Conservation (phyloP, 352 stramenopile genomes). For the Phytopythium aichiense region DNA sequence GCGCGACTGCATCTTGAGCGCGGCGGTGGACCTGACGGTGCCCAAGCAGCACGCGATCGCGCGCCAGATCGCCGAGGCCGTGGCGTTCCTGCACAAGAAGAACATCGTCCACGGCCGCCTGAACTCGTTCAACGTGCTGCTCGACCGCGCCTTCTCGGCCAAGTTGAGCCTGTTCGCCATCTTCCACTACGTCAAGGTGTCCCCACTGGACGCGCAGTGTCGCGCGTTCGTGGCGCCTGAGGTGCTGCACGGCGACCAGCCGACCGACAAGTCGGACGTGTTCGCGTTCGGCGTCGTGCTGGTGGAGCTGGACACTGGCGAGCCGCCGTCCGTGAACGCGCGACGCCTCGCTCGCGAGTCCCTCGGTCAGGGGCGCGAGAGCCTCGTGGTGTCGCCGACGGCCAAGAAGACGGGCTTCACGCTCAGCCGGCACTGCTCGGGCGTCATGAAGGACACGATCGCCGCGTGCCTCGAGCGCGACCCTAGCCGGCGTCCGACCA, state of each 20-base stretch:
- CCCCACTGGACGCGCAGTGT: slow-evolving; percentile 60
- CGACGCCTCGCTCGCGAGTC: slow-evolving; percentile 33
- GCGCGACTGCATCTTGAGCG: slow-evolving; percentile 48
- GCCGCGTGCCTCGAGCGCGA: slow-evolving; percentile 55
- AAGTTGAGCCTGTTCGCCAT: slow-evolving; percentile 78
- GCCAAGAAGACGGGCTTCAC: slow-evolving; percentile 47
- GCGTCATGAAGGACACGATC: slow-evolving; percentile 64
- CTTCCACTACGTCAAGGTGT: slow-evolving; percentile 76
- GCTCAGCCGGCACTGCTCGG: slow-evolving; percentile 50
- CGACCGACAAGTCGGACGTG: slow-evolving; percentile 66
- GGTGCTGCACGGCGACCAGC: slow-evolving; percentile 62
- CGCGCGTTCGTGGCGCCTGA: slow-evolving; percentile 68
- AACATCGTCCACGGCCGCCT: slow-evolving; percentile 73
- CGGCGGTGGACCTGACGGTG: slow-evolving; percentile 30
- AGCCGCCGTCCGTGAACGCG: slow-evolving; percentile 63
- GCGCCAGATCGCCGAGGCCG: slow-evolving; percentile 61
- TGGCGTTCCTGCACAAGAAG: slow-evolving; percentile 62
- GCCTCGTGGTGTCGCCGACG: slow-evolving; percentile 28
- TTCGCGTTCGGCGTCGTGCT: slow-evolving; percentile 78
- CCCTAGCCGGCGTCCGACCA: slow-evolving; percentile 42
- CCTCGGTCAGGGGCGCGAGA: slow-evolving; percentile 10
- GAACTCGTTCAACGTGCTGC: slow-evolving; percentile 73
- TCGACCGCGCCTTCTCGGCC: slow-evolving; percentile 58
- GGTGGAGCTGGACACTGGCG: slow-evolving; percentile 69
- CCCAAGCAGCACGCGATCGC: slow-evolving; percentile 68